A percentile compares a stretch with the other conserved stretches of the same genome.
Evolutionary conservation across 2,329 filamentous ascomycete genomes (phyloP).

Genomic region (Hymenoscyphus linearis): DNA sequence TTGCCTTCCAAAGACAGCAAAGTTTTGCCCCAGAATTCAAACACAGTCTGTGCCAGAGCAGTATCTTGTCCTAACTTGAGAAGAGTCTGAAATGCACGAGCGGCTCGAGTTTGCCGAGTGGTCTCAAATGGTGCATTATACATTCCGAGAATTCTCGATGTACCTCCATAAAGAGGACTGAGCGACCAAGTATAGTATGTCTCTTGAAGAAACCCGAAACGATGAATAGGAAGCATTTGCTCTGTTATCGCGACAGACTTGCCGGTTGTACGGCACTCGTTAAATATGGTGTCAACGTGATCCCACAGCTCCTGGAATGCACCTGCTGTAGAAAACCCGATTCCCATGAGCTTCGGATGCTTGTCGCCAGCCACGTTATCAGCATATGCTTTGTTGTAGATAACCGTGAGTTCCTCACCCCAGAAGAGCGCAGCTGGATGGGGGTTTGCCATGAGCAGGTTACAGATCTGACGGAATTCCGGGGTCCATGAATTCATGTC

Average conservation of each 20-base stretch:
- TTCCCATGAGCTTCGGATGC: conserved; percentile 64
- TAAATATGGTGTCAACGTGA: conserved; percentile 62
- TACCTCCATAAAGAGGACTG: conserved; percentile 65
- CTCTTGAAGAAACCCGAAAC: conserved; percentile 68
- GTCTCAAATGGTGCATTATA: conserved; percentile 81
- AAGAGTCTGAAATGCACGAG: conserved; percentile 71
- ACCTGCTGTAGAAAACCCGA: conserved; percentile 31
- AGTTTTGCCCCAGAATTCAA: conserved; percentile 67
- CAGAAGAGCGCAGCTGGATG: conserved; percentile 73
- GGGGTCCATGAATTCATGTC: conserved; percentile 68
- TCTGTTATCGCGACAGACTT: conserved; percentile 78
- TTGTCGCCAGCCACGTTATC: conserved; percentile 68
- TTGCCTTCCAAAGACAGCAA: conserved; percentile 64
- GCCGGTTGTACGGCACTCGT: conserved; percentile 60
- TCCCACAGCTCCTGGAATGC: conserved; percentile 73
- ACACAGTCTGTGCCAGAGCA: conserved; percentile 62
- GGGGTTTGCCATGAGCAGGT: conserved; percentile 72
- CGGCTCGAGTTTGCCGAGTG: conserved; percentile 67
- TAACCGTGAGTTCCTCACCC: conserved; percentile 58
- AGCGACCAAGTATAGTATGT: conserved; percentile 60
- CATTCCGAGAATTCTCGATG: conserved; percentile 66
- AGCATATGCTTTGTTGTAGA: conserved; percentile 69
- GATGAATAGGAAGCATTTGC: conserved; percentile 66
- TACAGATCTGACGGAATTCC: conserved; percentile 70
- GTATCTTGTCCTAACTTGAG: conserved; percentile 72